Percentiles rank a stretch among this genome's conserved stretches.
Evolutionary conservation across 768 basidiomycete species (phyloP).

Genomic region (Phylloporus sp.): DNA sequence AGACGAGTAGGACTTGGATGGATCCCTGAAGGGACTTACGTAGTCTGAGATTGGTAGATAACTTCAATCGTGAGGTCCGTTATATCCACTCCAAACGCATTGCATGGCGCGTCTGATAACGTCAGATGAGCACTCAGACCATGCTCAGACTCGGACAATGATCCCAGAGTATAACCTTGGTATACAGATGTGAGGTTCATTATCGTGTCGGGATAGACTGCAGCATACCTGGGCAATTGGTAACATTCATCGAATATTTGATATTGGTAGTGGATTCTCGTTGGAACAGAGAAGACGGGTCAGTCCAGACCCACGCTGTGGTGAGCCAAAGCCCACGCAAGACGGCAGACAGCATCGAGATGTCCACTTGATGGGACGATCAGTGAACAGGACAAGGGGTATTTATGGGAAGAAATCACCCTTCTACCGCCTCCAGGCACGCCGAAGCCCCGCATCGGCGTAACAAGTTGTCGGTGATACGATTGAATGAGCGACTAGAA

Average conservation of each 20-base stretch:
- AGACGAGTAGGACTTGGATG: not conserved
- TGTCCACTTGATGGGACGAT: not conserved
- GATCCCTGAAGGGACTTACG: conserved; percentile 30
- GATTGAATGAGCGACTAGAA: too few species aligned
- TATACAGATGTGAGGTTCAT: not conserved
- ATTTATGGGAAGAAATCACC: not conserved
- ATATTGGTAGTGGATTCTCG: too few species aligned
- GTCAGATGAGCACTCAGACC: conserved; percentile 55
- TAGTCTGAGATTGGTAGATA: conserved; percentile 57
- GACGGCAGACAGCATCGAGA: conserved; percentile 10
- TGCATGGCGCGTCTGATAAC: conserved; percentile 55
- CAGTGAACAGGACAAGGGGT: not conserved
- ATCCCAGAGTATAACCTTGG: conserved; percentile 52
- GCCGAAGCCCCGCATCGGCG: not conserved
- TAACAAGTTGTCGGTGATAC: not conserved
- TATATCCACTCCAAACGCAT: conserved; percentile 63
- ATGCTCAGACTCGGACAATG: conserved; percentile 38
- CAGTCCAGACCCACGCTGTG: conserved; percentile 1
- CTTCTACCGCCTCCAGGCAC: not conserved
- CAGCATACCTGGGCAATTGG: conserved; percentile 30
- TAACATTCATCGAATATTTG: conserved; percentile 27
- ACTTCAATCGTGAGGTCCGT: conserved; percentile 58
- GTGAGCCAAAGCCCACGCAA: conserved; percentile 8
- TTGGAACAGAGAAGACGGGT: conserved; percentile 9
- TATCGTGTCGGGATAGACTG: not conserved